Evolutionary conservation across 1,284 basidiomycete species (phyloP), one percentile per base, ranked within the genome.

Genomic region (Waitea zeae): DNA sequence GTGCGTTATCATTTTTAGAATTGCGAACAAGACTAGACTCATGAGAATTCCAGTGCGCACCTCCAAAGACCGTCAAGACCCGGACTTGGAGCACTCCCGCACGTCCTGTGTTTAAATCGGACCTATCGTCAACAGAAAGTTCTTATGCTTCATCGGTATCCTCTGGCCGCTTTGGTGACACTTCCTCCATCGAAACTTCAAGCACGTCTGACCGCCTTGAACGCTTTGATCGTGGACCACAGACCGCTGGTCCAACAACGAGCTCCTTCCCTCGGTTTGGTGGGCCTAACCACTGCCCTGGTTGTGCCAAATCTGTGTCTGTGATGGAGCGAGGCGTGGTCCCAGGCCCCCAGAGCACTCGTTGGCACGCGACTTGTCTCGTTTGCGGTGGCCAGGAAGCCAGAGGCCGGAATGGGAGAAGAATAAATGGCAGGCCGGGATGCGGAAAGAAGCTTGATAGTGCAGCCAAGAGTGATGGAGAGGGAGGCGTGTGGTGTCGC

Each of bases 261-360:
- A n/a, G n/a, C n/a, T n/a, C n/a, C n/a, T n/a, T 67, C 39, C 68
- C 72, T 36, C 72, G 76, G 3, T 83, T 80, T 44, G 79, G 81
- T 17, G 64, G 68, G 38, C 63, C 67, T 9, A 54, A 60, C 17
- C 42, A 59, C 19, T 87, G 82, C 46, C 78, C 79, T 12, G 79
- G 77, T 24, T 87, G 82, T 50, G 59, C 57, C 39, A 70, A 67
- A 45, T 49, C 66, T 2, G 81, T 86, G 7, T 80, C 76, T 17
- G 67, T 68, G 2, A 84, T 87, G 80, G 81, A 87, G 47, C 59
- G 67, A 39, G 82, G 82, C 4, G 79, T 84, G 15, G 76, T 87
- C 20, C 72, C 78, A 15, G 82, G 82, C 5, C 83, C 82, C 11
- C 73, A 79, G 42, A 75, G 76, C 19, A 73, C 72, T 13, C 63